Evolutionary conservation across 2,329 filamentous ascomycete species (phyloP).

Genomic region (Cylindrodendrum hubeiense): DNA sequence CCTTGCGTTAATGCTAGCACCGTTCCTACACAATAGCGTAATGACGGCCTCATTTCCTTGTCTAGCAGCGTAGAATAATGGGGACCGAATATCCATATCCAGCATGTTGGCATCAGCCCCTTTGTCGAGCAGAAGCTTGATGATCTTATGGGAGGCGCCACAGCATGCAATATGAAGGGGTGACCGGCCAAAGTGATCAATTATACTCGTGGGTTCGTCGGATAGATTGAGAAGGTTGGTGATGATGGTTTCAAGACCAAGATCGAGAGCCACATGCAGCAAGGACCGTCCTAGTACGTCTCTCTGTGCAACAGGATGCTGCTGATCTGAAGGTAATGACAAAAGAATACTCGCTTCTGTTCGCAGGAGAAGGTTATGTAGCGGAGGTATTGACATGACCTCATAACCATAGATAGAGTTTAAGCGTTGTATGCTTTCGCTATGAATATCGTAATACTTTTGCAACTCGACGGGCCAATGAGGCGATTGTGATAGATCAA

Average conservation of each 20-base stretch:
- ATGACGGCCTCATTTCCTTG: no score
- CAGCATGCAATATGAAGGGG: slow-evolving; percentile 8
- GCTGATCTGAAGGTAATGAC: slow-evolving; percentile 1
- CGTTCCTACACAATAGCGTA: no score
- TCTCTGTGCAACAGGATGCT: background rate
- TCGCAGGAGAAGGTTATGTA: background rate
- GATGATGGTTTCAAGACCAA: background rate
- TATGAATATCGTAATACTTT: slow-evolving; percentile 5
- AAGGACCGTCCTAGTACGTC: slow-evolving; percentile 6
- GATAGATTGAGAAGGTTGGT: background rate
- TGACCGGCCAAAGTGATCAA: slow-evolving; percentile 2
- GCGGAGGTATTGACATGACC: background rate
- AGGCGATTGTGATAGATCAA: background rate
- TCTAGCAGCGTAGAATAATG: no score
- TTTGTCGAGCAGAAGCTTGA: no score
- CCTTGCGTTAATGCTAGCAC: no score
- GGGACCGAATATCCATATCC: no score
- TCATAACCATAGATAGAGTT: background rate
- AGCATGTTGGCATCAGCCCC: no score
- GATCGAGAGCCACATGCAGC: slow-evolving; percentile 6
- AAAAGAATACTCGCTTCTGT: background rate
- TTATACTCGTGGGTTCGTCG: background rate
- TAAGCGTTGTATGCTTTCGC: slow-evolving; percentile 3
- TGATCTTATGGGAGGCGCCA: background rate
- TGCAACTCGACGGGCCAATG: background rate